Evolutionary conservation across 2,329 filamentous ascomycete genomes (phyloP), one percentile per base, ranked within the genome.

Genomic region (Chrysosporium queenslandicum): DNA sequence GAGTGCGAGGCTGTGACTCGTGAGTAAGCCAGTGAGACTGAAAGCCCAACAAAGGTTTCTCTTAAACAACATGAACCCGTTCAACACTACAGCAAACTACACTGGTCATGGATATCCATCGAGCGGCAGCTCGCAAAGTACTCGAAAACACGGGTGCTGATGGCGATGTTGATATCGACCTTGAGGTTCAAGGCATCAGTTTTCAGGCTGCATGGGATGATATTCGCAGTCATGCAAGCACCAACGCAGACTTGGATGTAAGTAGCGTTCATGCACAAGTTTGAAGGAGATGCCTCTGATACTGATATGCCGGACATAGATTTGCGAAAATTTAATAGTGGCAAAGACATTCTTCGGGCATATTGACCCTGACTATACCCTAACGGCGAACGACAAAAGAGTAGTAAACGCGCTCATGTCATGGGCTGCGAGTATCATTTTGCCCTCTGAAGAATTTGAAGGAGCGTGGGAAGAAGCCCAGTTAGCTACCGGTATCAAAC

Each of bases 381-480:
- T 23, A 5, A 42, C 64, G 16, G 57, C 61, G 7, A 47, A 56
- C 6, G 66, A 69, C 29, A 54, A 47, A 12, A 36, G 58, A 14
- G 60, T 61, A 14, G 57, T 60, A 4, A 59, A 61, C 29, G 56
- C 59, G 4, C 41, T 71, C 1, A 65, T 66, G 39, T 53, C 57
- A 9, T 71, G 69, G 69, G 59, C 64, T 25, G 60, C 60, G 43
- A 27, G 47, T 16, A 36, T 58, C 46, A 63, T 67, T 11, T 56
- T 69, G 11, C 68, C 68, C 6, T 63, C 59, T 12, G 53, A 63
- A 4, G 61, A 62, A 25, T 70, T 69, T 54, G 61, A 63, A 21
- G 55, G 58, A 7, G 46, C 39, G 7, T 56, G 62, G 40, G 65
- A 67, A 37, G 64, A 65, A 4, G 42, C 21, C 25, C 58, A 61